phyloP scores from a whole-genome alignment of 2,329 filamentous ascomycete species.

The Colletotrichum aenigma region DNA sequence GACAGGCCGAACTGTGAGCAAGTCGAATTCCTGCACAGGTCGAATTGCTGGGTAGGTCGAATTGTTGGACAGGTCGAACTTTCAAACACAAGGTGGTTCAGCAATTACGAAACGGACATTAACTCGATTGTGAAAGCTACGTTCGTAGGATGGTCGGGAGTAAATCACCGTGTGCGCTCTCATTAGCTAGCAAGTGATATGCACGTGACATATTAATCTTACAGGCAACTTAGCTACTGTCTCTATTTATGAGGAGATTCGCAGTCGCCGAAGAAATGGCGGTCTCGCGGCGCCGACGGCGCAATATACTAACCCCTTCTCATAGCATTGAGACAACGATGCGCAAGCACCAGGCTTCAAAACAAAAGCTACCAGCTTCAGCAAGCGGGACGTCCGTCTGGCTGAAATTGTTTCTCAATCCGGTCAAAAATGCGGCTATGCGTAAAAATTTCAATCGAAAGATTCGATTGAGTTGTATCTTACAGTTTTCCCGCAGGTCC shows the following conservation, averaged over 20 bases:
- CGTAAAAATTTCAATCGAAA: background rate
- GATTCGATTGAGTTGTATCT: no score
- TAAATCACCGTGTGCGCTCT: no score
- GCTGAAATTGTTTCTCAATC: background rate
- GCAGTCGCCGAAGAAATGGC: background rate
- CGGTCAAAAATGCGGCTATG: background rate
- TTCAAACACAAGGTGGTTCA: no score
- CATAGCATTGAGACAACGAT: background rate
- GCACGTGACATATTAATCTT: background rate
- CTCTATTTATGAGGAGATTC: background rate
- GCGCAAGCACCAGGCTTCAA: background rate
- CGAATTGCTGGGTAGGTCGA: no score
- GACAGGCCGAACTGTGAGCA: background rate
- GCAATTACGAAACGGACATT: no score
- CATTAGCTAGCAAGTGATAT: background rate
- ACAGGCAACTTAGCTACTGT: background rate
- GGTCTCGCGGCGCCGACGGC: background rate
- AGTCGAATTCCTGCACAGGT: no score
- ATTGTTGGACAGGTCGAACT: no score
- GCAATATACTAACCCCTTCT: background rate
- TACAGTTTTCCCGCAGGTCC: background rate
- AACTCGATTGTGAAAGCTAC: no score
- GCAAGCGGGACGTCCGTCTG: background rate
- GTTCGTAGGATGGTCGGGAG: no score
- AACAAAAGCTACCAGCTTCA: background rate